A percentile compares a stretch with the other conserved stretches of the same genome.
phyloP scores from a whole-genome alignment of 192 early-diverging fungal species.

The Rhizoclosmatium globosum region DNA sequence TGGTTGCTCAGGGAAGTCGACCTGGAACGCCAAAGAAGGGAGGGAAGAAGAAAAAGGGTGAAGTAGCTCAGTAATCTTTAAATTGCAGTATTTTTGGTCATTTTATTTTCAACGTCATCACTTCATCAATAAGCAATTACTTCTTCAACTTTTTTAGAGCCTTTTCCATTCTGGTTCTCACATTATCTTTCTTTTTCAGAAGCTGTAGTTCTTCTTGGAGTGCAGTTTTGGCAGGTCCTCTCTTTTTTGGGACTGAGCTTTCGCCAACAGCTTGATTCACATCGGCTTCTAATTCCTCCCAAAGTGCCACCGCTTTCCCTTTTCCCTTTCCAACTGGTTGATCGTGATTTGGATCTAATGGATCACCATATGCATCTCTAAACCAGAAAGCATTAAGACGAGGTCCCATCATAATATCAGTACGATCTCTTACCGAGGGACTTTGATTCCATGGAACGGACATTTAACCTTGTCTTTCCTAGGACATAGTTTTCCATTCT shows the following conservation, averaged over 20 bases:
- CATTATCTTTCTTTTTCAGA: constrained; percentile 11
- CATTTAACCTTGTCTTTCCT: constrained; percentile 25
- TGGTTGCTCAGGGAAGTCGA: not conserved
- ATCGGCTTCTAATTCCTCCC: constrained; percentile 27
- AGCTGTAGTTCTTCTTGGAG: constrained; percentile 26
- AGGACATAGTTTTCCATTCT: constrained; percentile 32
- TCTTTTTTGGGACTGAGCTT: not conserved
- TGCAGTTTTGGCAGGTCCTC: constrained; percentile 13
- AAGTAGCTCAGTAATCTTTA: constrained; percentile 22
- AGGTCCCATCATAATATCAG: not conserved
- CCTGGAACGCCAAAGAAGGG: constrained; percentile 24
- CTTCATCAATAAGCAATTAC: not conserved
- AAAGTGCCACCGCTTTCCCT: constrained; percentile 2
- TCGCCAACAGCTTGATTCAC: constrained; percentile 22
- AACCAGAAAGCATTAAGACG: not conserved
- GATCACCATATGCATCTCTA: constrained; percentile 26
- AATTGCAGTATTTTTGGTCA: not conserved
- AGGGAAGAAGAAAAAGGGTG: constrained; percentile 15
- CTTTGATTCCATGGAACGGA: constrained; percentile 33
- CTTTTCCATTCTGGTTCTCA: constrained; percentile 4
- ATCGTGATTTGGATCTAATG: constrained; percentile 21
- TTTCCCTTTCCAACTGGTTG: not conserved
- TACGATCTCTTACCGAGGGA: constrained; percentile 18
- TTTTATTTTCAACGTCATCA: not conserved
- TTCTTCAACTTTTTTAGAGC: constrained; percentile 12